Base-by-base conservation (phyloP, 257 asterid species). In the Solanum chiquidenum region DNA sequence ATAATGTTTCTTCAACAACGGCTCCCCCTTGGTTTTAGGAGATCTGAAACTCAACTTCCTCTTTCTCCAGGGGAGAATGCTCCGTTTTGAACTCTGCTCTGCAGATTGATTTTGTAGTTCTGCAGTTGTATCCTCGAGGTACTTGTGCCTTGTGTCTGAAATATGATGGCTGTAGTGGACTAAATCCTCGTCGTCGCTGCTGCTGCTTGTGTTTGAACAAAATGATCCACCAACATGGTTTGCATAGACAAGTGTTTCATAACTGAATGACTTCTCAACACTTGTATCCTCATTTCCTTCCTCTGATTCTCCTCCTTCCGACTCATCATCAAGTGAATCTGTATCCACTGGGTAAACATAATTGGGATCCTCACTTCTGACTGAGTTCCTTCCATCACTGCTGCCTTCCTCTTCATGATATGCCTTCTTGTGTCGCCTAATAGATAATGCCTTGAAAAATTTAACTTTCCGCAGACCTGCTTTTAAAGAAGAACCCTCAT, bases 51-150 rank as follows among this genome's bases (percentile, higher is more conserved):
- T 91, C 84, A 93, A 77, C 89, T 93, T 96, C 91, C 98, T 92
- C 90, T 95, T 95, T 87, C 91, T 93, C 98, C 99, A 95, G 1
- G 94, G 95, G n/a, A 95, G 94, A 88, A 95, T 90, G 11, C 93
- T 88, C 38, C 89, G 94, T 85, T 95, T 94, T 3, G 93, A 74
- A 85, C 91, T 90, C 64, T 87, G 90, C 90, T 84, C 88, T 23
- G 69, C 27, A 13, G 93, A 79, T 71, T 85, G 93, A 86, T 89
- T 90, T 35, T 55, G 86, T 37, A 25, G 84, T 8, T 94, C 85
- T 62, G 89, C 68, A 74, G 60, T 52, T 58, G 89, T 37, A 88
- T 87, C 87, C 74, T 64, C 90, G 8, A 18, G 11, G 62, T 86
- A 87, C 31, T 58, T 37, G 25, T 44, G 46, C 35, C 86, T 90